Evolutionary conservation across 768 basidiomycete genomes (phyloP).

Genomic region (Phaeotremella fagi): DNA sequence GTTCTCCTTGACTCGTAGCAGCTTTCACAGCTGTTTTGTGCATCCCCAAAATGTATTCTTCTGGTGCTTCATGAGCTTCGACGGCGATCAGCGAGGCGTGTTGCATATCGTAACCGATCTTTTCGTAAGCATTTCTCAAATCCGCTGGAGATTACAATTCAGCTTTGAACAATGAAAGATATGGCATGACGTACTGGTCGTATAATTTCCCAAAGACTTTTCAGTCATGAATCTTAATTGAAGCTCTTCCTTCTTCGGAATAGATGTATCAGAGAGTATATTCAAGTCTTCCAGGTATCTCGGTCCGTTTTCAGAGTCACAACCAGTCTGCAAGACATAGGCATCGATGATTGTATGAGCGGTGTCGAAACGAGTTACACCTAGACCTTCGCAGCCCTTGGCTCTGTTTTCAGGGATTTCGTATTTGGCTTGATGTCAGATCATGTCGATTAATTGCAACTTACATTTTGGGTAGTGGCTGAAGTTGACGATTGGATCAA

Average conservation of each 20-base stretch:
- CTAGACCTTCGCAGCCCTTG: constrained; percentile 17
- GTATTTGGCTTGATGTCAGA: too few relatives aligned
- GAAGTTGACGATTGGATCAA: constrained; percentile 9
- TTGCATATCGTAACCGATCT: constrained; percentile 24
- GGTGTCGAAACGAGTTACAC: constrained; percentile 18
- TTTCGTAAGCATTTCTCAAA: constrained; percentile 25
- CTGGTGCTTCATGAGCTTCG: constrained; percentile 28
- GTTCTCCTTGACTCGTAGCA: constrained; percentile 8
- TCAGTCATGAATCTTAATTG: constrained; percentile 27
- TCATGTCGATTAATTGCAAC: too few relatives aligned
- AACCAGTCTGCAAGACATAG: constrained; percentile 26
- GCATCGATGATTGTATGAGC: constrained; percentile 23
- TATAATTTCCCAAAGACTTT: constrained; percentile 29
- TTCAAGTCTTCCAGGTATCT: constrained; percentile 29
- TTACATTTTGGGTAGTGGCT: constrained; percentile 26
- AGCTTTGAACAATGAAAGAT: too few relatives aligned
- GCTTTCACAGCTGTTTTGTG: constrained; percentile 28
- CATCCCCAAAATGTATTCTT: constrained; percentile 27
- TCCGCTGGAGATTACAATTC: constrained; percentile 17
- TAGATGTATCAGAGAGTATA: constrained; percentile 11
- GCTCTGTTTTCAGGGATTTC: too few relatives aligned
- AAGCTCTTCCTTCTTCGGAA: constrained; percentile 20
- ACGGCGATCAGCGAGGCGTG: constrained; percentile 21
- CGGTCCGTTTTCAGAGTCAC: constrained; percentile 9
- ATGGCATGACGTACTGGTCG: constrained; percentile 16